Base-by-base conservation (phyloP, 805 yeast genomes). In the Saccharomycopsis babjevae region DNA sequence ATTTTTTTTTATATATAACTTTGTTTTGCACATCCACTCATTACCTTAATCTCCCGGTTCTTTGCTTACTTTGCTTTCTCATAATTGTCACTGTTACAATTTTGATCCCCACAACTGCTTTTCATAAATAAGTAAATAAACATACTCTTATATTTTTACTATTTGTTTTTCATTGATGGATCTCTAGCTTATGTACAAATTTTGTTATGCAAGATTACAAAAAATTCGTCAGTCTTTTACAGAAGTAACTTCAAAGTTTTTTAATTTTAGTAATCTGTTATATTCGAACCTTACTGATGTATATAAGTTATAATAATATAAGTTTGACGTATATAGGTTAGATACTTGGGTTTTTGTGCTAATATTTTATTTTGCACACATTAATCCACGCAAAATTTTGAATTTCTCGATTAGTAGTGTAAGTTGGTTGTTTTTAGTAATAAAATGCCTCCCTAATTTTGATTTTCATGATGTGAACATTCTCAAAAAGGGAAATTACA, bases 381-480 rank as follows among this genome's bases (percentile, higher is more conserved):
- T 8, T 10, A 34, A 34, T 34, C 10, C 38, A 34, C 10, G 15
- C 15, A 22, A 22, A 11, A 22, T 22, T 5, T 46, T 10, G 10
- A 11, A 46, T 46, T 46, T 46, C 52, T 46, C 15, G 25, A 28
- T 46, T 46, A 46, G 52, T 46, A 46, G 16, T 46, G 11, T 46
- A n/a, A 11, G 18, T 11, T 46, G 38, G 32, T 46, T 46, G 52
- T 46, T 46, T 46, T 46, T 11, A 46, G 52, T 46, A 46, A 46
- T 46, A 46, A 46, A 46, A 22, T 46, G 52, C 52, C 52, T 46
- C 52, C 52, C 52, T 46, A 46, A 46, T 46, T 46, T 46, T 46
- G 52, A 46, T 46, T 46, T 46, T 46, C 52, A 46, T 46, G 52
- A 46, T 46, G 52, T 46, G 32, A 20, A 22, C 32, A 46, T 20